Conservation (phyloP, 2,329 filamentous ascomycete species). For the Fusarium multiceps region DNA sequence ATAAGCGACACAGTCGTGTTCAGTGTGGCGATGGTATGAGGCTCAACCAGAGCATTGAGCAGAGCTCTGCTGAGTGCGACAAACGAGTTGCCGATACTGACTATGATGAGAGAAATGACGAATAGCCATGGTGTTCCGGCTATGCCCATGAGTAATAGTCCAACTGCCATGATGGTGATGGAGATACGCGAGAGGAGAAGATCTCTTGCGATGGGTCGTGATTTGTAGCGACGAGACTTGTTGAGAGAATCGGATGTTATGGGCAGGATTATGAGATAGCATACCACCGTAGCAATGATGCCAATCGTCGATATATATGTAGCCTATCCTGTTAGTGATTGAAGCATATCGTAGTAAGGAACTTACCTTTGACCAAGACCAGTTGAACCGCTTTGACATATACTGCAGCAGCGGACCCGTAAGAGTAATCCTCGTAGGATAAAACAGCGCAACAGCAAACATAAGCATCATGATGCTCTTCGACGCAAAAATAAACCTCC, state of each 20-base stretch:
- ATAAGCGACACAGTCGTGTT: constrained; percentile 64
- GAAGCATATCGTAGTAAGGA: accelerated
- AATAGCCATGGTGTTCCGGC: constrained; percentile 52
- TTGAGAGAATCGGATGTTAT: constrained; percentile 48
- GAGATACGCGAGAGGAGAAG: constrained; percentile 54
- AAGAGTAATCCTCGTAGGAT: constrained; percentile 48
- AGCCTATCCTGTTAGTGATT: constrained; percentile 45
- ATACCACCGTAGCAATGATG: constrained; percentile 52
- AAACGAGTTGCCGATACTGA: constrained; percentile 59
- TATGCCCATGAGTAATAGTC: constrained; percentile 53
- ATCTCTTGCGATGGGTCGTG: constrained; percentile 53
- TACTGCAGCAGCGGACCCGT: constrained; percentile 61
- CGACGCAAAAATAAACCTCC: constrained; percentile 56
- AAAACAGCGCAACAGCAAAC: constrained; percentile 46
- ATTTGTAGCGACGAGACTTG: constrained; percentile 40
- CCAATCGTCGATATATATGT: constrained; percentile 56
- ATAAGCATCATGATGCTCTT: constrained; percentile 54
- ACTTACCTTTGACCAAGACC: constrained; percentile 58
- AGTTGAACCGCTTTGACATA: constrained; percentile 61
- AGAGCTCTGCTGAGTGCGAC: constrained; percentile 59
- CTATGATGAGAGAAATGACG: constrained; percentile 56
- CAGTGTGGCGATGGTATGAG: constrained; percentile 63
- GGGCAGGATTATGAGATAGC: constrained; percentile 55
- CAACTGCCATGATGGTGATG: constrained; percentile 46
- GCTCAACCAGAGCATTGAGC: constrained; percentile 64